A percentile compares a stretch with the other conserved stretches of the same genome.
phyloP scores from a whole-genome alignment of 306 rosid species.

The Rubus parviflorus region DNA sequence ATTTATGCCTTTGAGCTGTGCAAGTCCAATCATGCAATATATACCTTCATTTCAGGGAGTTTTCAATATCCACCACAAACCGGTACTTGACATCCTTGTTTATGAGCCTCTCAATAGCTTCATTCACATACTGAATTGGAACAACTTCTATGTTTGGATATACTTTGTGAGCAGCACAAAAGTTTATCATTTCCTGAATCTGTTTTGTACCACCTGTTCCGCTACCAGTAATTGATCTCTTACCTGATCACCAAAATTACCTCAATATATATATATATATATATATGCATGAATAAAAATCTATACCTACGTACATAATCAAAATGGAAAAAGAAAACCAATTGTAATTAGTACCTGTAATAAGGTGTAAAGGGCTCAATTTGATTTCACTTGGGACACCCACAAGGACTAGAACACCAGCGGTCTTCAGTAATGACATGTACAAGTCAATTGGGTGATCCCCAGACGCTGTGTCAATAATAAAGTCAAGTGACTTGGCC shows the following conservation, averaged over 20 bases:
- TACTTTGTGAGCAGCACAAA: slow-evolving; percentile 59
- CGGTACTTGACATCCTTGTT: slow-evolving; percentile 73
- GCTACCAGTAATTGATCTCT: slow-evolving; percentile 63
- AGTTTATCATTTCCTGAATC: slow-evolving; percentile 69
- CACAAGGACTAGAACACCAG: slow-evolving; percentile 62
- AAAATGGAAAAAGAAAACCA: not conserved
- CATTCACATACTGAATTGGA: slow-evolving; percentile 70
- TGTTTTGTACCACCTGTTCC: slow-evolving; percentile 63
- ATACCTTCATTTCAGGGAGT: slow-evolving; percentile 46
- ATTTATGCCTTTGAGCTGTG: not conserved
- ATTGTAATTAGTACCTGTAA: slow-evolving; percentile 36
- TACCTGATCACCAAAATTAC: slow-evolving; percentile 38
- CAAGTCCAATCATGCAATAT: not conserved
- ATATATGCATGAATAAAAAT: not conserved
- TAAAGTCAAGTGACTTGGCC: slow-evolving; percentile 65
- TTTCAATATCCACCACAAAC: slow-evolving; percentile 76
- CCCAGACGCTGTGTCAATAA: slow-evolving; percentile 80
- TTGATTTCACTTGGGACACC: slow-evolving; percentile 75
- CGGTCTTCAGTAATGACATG: slow-evolving; percentile 64
- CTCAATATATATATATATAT: not conserved
- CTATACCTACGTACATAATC: not conserved
- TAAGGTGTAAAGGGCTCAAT: slow-evolving; percentile 54
- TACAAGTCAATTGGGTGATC: slow-evolving; percentile 76
- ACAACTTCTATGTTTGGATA: slow-evolving; percentile 71
- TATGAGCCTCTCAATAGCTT: slow-evolving; percentile 73